These are phyloP conservation scores for Abelmoschus esculentus DNA, from an alignment of 345 rosid genomes.

Conservation along the genomic window DNA sequence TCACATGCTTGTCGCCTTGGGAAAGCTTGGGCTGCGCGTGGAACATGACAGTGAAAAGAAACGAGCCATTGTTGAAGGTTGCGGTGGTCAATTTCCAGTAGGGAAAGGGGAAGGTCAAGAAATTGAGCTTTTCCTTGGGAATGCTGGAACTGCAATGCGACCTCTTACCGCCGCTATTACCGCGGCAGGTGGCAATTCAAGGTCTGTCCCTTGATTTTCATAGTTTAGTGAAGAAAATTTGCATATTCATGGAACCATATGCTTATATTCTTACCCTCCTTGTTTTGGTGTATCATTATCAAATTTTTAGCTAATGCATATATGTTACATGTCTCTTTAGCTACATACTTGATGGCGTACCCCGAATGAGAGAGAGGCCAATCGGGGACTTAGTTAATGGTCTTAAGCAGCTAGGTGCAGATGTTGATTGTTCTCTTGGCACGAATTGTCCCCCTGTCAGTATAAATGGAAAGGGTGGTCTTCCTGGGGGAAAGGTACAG, in stretches of 20 bases:
- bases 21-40: constrained; percentile 57
- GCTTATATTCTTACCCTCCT: constrained; percentile 1
- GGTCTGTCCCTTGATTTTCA: constrained; percentile 30
- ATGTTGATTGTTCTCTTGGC: not conserved
- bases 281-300: not conserved
- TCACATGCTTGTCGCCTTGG: constrained; percentile 91
- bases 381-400: constrained; percentile 83
- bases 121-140: constrained; percentile 87
- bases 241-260: not conserved
- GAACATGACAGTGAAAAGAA: constrained; percentile 47
- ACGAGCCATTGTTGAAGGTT: constrained; percentile 77
- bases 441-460: constrained; percentile 29
- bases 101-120: constrained; percentile 45
- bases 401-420: constrained; percentile 95
- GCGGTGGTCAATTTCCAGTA: constrained; percentile 75
- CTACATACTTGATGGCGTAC: constrained; percentile 89
- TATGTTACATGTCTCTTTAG: constrained; percentile 27
- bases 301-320: not conserved
- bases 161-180: constrained; percentile 94
- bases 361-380: constrained; percentile 98
- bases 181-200: constrained; percentile 89
- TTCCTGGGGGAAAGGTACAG: constrained; percentile 95
- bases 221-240: not conserved
- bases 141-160: constrained; percentile 99
- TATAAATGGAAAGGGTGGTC: constrained; percentile 77